Conservation (phyloP, 164 flowering plant genomes). For the Houttuynia cordata region DNA sequence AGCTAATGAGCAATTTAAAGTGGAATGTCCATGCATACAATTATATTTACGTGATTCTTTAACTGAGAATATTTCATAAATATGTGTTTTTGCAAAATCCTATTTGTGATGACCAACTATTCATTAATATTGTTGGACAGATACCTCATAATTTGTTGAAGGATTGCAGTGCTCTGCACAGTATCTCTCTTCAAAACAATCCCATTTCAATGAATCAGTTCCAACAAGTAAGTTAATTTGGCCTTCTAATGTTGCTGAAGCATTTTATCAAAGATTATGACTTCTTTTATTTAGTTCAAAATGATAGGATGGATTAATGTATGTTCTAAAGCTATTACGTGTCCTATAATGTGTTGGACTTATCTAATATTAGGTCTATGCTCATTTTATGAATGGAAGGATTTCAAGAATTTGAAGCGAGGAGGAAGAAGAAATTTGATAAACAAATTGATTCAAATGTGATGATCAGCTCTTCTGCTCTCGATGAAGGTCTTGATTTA, state of each 20-base stretch:
- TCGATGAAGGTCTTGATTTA: slow-evolving; percentile 90
- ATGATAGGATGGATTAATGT: background rate
- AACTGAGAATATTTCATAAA: too few relatives aligned
- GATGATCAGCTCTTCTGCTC: slow-evolving; percentile 87
- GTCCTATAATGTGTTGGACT: background rate
- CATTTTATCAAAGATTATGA: background rate
- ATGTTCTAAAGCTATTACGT: background rate
- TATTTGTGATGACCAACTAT: background rate
- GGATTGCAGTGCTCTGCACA: slow-evolving; percentile 82
- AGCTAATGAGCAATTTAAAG: too few relatives aligned
- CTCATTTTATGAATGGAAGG: slow-evolving; percentile 62
- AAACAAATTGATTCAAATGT: slow-evolving; percentile 97
- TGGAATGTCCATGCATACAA: too few relatives aligned
- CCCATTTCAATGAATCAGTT: slow-evolving; percentile 92
- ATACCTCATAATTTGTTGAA: slow-evolving; percentile 64
- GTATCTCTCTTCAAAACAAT: slow-evolving; percentile 74
- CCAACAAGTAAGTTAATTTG: slow-evolving; percentile 43
- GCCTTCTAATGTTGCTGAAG: background rate
- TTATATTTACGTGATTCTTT: too few relatives aligned
- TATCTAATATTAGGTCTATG: background rate
- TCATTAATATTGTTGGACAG: slow-evolving; percentile 25
- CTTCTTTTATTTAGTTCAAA: background rate
- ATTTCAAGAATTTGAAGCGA: slow-evolving; percentile 77
- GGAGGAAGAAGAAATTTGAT: slow-evolving; percentile 92
- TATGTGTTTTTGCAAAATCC: too few relatives aligned